Evolutionary conservation across 371 early-diverging fungal species (phyloP).

Genomic region (Mortierella sp.): DNA sequence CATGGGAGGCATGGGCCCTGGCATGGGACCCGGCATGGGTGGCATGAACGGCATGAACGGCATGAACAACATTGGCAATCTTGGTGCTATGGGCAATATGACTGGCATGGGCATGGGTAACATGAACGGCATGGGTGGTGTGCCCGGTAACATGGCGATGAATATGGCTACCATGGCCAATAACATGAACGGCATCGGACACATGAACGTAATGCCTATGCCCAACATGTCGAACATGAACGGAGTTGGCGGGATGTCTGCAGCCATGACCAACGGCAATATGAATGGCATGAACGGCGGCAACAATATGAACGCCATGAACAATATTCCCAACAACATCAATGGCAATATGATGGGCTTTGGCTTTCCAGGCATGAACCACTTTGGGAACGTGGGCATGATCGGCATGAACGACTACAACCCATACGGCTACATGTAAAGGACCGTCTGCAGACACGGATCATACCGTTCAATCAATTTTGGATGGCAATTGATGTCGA

Average conservation of each 20-base stretch:
- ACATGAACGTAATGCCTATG: constrained; percentile 29
- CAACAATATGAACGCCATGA: constrained; percentile 15
- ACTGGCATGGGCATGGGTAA: constrained; percentile 26
- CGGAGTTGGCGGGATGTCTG: constrained; percentile 10
- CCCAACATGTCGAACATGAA: constrained; percentile 20
- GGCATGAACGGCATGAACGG: constrained; percentile 22
- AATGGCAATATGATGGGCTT: constrained; percentile 27
- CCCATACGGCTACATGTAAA: too few relatives aligned
- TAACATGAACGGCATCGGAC: constrained; percentile 26
- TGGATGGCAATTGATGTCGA: too few relatives aligned
- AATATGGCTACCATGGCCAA: constrained; percentile 21
- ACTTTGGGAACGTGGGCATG: constrained; percentile 46
- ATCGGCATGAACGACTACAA: constrained; percentile 52
- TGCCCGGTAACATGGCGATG: constrained; percentile 15
- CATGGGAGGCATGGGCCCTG: constrained; percentile 23
- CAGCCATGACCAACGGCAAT: constrained; percentile 19
- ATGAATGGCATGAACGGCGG: constrained; percentile 28
- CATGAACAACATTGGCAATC: constrained; percentile 24
- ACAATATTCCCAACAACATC: too few relatives aligned
- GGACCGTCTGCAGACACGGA: too few relatives aligned
- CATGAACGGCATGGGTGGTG: constrained; percentile 4
- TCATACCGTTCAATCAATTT: too few relatives aligned
- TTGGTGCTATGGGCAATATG: constrained; percentile 26
- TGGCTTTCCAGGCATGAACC: constrained; percentile 43
- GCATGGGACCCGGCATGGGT: too few relatives aligned